phyloP scores from a whole-genome alignment of 306 rosid genomes.

The Corylus heterophylla region DNA sequence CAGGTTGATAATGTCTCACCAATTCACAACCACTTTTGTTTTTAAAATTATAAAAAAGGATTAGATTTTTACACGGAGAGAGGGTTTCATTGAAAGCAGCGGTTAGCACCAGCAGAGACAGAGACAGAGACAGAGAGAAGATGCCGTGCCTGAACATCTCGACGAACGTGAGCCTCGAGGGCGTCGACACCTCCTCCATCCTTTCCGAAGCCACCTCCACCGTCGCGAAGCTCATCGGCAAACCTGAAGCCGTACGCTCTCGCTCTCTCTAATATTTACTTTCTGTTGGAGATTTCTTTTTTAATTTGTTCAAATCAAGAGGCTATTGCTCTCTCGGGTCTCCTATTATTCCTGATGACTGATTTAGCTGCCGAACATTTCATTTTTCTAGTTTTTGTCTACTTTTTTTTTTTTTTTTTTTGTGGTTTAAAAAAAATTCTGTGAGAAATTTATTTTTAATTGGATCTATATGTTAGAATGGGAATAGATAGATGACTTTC shows the following conservation, averaged over 20 bases:
- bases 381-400: background rate
- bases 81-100: background rate
- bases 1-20: no score
- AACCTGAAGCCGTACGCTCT: slow-evolving; percentile 68
- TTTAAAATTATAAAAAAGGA: no score
- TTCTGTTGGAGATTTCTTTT: background rate
- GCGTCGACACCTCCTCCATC: slow-evolving; percentile 82
- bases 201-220: slow-evolving; percentile 90
- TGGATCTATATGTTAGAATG: no score
- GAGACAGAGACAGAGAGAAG: slow-evolving; percentile 23
- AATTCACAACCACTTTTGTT: no score
- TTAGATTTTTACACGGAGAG: background rate
- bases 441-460: background rate
- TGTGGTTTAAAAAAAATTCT: background rate
- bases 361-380: background rate
- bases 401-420: background rate
- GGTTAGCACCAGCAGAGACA: background rate
- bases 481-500: no score
- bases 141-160: slow-evolving; percentile 95
- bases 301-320: background rate
- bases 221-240: slow-evolving; percentile 69
- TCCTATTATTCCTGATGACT: background rate
- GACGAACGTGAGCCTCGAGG: slow-evolving; percentile 70
- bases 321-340: background rate
- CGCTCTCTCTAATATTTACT: background rate